Evolutionary conservation across 768 basidiomycete species (phyloP).

Genomic region (Lactarius sanguifluus): DNA sequence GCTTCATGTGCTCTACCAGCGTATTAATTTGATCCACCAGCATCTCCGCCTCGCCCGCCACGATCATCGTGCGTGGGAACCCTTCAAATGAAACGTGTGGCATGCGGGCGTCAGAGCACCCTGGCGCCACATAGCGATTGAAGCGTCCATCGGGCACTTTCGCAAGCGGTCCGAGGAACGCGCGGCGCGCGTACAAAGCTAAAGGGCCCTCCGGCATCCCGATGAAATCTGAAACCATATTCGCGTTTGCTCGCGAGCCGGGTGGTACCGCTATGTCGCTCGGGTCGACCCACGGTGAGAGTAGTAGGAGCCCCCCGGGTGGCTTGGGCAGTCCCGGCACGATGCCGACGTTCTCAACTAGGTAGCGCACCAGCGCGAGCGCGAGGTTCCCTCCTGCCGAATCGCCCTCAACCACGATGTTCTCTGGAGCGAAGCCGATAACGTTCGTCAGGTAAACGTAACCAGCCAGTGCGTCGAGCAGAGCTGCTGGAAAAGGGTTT

Average conservation of each 20-base stretch:
- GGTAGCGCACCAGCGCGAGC: slow-evolving; percentile 59
- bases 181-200: slow-evolving; percentile 15
- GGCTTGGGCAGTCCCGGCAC: slow-evolving; percentile 15
- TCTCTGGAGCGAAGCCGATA: slow-evolving; percentile 53
- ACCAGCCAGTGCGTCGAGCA: slow-evolving; percentile 72
- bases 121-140: slow-evolving; percentile 10
- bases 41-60: slow-evolving; percentile 36
- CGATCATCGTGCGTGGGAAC: slow-evolving; percentile 39
- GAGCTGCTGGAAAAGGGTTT: slow-evolving; percentile 70
- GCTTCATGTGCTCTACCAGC: slow-evolving; percentile 32
- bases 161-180: slow-evolving; percentile 25
- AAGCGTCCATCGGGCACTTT: slow-evolving; percentile 7
- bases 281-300: slow-evolving; percentile 24
- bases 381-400: slow-evolving; percentile 78
- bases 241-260: slow-evolving; percentile 19
- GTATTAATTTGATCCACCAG: slow-evolving; percentile 40
- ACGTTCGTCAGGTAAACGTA: slow-evolving; percentile 66
- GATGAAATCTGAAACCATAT: slow-evolving; percentile 19
- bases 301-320: slow-evolving; percentile 12
- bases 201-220: slow-evolving; percentile 14
- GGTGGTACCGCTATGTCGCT: slow-evolving; percentile 13
- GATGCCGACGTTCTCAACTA: slow-evolving; percentile 36
- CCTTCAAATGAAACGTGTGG: slow-evolving; percentile 33
- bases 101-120: slow-evolving; percentile 27
- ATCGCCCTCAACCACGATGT: slow-evolving; percentile 71